Base-by-base conservation (phyloP, 345 rosid species). In the Tarenaya hassleriana region DNA sequence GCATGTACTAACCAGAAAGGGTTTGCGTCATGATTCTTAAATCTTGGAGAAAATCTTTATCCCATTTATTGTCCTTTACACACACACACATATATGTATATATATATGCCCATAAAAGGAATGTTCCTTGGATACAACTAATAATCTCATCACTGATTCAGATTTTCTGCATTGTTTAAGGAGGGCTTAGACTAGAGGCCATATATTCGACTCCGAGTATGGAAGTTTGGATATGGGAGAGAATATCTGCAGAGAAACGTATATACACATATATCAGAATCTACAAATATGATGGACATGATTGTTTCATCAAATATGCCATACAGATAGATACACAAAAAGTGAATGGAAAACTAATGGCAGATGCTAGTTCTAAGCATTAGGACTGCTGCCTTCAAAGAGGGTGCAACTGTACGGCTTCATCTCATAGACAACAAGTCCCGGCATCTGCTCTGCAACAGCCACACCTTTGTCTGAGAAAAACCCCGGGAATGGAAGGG, bases 401-500 rank as follows among this genome's bases (percentile, higher is more conserved):
- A 92, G 65, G 10, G 70, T 63, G 62, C 98, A 85, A 71, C 95
- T 85, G 69, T 77, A 70, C 45, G 96, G 70, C 70, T 85, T 81
- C 90, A 92, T 77, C 72, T 79, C 73, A 11, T 85, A 83, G 21
- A 69, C 47, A 37, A 69, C 49, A 37, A 67, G 58, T 24, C 84
- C 88, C 14, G 6, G 48, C 68, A 60, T 63, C 67, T 78, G 72
- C 68, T 69, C 80, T 10, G 10, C 61, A 45, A 83, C 76, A 5
- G 76, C 68, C 63, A 73, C 75, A 13, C 91, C 91, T 29, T 72
- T 64, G 0, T 27, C 51, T 2, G 81, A 75, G 79, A 92, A 85
- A 67, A 92, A 92, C 14, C 82, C 85, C 0, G 98, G 95, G 61
- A 70, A 88, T 5, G 86, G 85, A 62, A 88, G 80, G 64, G 84